These are phyloP conservation scores for Prunus dulcis DNA, from an alignment of 306 rosid species.

Conservation along the genomic window DNA sequence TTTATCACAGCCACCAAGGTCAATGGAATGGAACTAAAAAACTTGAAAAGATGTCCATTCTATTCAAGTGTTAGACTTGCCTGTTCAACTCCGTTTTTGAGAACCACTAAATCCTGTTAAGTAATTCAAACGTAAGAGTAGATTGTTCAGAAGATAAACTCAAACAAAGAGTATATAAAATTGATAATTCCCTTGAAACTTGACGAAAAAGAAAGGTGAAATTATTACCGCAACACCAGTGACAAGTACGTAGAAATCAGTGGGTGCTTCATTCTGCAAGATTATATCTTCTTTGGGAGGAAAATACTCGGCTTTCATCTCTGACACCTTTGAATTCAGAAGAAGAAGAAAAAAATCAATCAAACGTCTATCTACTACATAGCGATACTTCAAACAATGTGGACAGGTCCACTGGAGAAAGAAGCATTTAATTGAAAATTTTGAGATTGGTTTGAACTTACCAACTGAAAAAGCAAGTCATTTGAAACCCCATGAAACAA, in stretches of 20 bases:
- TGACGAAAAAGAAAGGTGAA: constrained; percentile 1
- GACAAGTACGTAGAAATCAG: constrained; percentile 84
- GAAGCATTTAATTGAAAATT: constrained; percentile 1
- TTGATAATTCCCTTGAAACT: neutral
- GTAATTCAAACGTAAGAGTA: constrained; percentile 22
- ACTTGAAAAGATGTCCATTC: neutral
- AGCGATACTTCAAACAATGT: neutral
- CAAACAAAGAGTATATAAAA: neutral
- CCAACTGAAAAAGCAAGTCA: constrained; percentile 90
- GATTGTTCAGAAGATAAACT: neutral
- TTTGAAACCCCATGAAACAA: constrained; percentile 82
- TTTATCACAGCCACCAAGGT: neutral
- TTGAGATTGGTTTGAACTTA: constrained; percentile 30
- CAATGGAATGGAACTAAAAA: neutral
- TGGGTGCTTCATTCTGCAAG: constrained; percentile 94
- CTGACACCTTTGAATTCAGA: constrained; percentile 59
- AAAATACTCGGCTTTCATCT: constrained; percentile 97
- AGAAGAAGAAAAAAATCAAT: constrained; percentile 12
- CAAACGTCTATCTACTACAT: neutral
- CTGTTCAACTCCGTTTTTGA: constrained; percentile 73
- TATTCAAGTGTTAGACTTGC: constrained; percentile 37
- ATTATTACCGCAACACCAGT: constrained; percentile 80
- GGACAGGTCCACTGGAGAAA: neutral
- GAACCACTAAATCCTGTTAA: constrained; percentile 62
- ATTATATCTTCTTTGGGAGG: constrained; percentile 97